These are phyloP conservation scores for Citrus cavaleriei DNA, from an alignment of 345 rosid genomes.

Conservation along the genomic window DNA sequence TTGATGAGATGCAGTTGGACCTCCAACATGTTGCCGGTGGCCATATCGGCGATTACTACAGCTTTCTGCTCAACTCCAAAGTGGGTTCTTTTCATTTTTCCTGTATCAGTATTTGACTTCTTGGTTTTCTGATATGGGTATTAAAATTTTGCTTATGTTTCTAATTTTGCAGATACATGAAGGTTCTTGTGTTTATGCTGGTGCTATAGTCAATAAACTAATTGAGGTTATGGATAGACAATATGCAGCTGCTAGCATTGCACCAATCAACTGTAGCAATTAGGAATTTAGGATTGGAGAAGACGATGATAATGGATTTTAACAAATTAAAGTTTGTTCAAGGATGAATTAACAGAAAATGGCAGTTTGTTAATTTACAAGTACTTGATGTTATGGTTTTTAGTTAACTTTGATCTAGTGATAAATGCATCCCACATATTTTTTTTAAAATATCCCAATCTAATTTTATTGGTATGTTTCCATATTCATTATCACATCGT, in stretches of 20 bases:
- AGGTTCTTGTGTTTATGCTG: conserved; percentile 47
- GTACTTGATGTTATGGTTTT: too few relatives aligned
- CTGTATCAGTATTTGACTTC: not conserved
- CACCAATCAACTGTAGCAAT: conserved; percentile 22
- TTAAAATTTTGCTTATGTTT: not conserved
- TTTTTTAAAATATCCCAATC: too few relatives aligned
- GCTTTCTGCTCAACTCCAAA: conserved; percentile 82
- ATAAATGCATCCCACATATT: too few relatives aligned
- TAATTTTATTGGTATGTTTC: too few relatives aligned
- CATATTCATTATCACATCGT: too few relatives aligned
- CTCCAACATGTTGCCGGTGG: conserved; percentile 91
- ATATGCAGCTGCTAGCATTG: conserved; percentile 31
- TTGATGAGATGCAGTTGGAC: conserved; percentile 79
- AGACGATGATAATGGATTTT: not conserved
- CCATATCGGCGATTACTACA: conserved; percentile 71
- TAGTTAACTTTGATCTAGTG: too few relatives aligned
- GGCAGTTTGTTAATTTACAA: too few relatives aligned
- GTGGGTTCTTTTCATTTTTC: conserved; percentile 22
- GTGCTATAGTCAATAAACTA: conserved; percentile 71
- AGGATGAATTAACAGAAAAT: too few relatives aligned
- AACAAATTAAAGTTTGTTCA: too few relatives aligned
- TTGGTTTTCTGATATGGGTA: not conserved
- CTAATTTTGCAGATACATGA: conserved; percentile 29
- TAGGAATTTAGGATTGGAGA: conserved; percentile 2
- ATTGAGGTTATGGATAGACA: conserved; percentile 68